These are phyloP conservation scores for Geotrichum phurueaensis DNA, from an alignment of 1,139 yeast genomes.

Conservation along the genomic window DNA sequence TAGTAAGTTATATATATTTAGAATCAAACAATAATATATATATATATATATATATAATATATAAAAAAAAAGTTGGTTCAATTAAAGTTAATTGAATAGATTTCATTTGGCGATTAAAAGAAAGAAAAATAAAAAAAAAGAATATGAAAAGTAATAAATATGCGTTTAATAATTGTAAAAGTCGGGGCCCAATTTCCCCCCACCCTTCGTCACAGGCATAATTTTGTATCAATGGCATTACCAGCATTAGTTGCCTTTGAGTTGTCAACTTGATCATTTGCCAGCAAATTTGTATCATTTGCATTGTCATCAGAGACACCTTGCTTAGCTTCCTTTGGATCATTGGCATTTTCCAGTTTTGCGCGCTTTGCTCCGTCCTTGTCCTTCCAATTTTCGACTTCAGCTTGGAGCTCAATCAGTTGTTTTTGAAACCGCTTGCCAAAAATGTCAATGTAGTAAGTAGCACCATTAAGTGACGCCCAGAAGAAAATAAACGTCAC, in stretches of 20 bases:
- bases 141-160: no score
- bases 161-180: no score
- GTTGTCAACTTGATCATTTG: no score
- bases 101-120: no score
- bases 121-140: no score
- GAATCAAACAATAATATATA: no score
- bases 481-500: conserved; percentile 63
- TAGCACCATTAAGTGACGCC: conserved; percentile 91
- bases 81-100: no score
- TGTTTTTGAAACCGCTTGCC: conserved; percentile 79
- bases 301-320: not conserved
- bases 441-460: conserved; percentile 85
- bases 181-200: no score
- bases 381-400: conserved; percentile 43
- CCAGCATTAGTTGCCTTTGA: not conserved
- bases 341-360: not conserved
- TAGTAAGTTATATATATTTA: not conserved
- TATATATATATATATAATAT: no score
- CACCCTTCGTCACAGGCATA: no score
- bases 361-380: not conserved
- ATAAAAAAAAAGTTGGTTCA: no score
- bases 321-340: not conserved
- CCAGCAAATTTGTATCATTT: not conserved
- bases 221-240: no score
- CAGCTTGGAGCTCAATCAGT: conserved; percentile 61